Conservation (phyloP, 495 filamentous ascomycete species). For the Hyaloscypha variabilis region DNA sequence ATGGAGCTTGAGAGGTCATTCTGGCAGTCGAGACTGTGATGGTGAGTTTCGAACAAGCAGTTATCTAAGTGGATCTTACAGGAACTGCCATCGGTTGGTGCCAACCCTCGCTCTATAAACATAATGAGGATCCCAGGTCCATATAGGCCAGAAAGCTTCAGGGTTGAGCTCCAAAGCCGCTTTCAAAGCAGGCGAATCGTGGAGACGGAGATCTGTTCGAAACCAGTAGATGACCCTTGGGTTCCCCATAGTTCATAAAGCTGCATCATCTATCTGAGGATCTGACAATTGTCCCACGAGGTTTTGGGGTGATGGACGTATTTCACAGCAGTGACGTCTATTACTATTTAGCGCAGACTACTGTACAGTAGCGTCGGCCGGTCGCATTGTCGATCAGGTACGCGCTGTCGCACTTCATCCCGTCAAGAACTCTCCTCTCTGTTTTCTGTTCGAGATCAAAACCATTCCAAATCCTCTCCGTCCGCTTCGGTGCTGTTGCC, state of each 20-base stretch:
- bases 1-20: conserved; percentile 63
- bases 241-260: conserved; percentile 33
- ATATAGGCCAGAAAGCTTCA: conserved; percentile 63
- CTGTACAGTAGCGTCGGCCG: background rate
- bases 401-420: no score
- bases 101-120: conserved; percentile 68
- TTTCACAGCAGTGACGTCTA: background rate
- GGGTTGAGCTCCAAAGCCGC: conserved; percentile 66
- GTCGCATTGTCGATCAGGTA: conserved; percentile 3
- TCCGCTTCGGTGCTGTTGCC: background rate
- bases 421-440: no score
- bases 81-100: conserved; percentile 66
- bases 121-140: conserved; percentile 76
- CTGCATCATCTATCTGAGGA: background rate
- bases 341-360: background rate
- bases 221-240: conserved; percentile 75
- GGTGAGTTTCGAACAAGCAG: conserved; percentile 10
- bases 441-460: background rate
- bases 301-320: background rate
- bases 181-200: conserved; percentile 69
- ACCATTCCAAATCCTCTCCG: background rate
- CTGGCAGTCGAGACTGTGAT: conserved; percentile 61
- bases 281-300: background rate
- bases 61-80: conserved; percentile 38
- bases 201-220: conserved; percentile 70